Evolutionary conservation across 164 flowering plant species (phyloP).

Genomic region (Malania oleifera): DNA sequence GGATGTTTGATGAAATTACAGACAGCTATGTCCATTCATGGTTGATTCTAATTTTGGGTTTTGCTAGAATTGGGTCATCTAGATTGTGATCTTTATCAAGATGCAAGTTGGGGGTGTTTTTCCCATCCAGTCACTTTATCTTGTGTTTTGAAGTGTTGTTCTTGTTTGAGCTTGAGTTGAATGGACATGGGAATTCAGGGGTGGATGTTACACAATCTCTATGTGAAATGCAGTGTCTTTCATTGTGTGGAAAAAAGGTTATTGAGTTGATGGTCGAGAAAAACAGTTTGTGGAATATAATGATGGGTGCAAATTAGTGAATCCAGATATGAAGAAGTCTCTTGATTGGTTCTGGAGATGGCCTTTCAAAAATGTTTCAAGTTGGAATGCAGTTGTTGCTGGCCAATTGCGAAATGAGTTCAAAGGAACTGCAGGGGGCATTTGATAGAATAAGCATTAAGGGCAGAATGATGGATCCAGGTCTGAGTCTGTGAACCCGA

Average conservation of each 20-base stretch:
- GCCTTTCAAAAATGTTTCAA: conserved; percentile 43
- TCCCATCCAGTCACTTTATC: conserved; percentile 59
- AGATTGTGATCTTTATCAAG: conserved; percentile 30
- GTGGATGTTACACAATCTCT: conserved; percentile 46
- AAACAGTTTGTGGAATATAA: conserved; percentile 55
- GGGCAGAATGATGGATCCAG: too few species aligned
- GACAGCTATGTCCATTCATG: conserved; percentile 50
- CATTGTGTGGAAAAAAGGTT: conserved; percentile 32
- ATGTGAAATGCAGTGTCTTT: conserved; percentile 44
- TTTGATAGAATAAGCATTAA: too few species aligned
- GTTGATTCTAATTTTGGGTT: conserved; percentile 57
- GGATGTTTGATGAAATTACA: conserved; percentile 60
- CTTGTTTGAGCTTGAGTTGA: conserved; percentile 21
- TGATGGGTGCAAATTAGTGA: conserved; percentile 43
- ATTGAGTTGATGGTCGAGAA: conserved; percentile 38
- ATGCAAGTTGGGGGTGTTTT: conserved; percentile 39
- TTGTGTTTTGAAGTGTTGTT: conserved; percentile 51
- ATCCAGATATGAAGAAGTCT: conserved; percentile 40
- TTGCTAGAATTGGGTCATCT: conserved; percentile 26
- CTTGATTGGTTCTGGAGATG: conserved; percentile 42
- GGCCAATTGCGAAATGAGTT: conserved; percentile 48
- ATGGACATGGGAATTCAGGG: conserved; percentile 58
- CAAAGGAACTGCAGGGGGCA: conserved; percentile 27
- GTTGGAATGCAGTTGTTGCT: conserved; percentile 71
- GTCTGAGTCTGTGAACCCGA: too few species aligned